Percentiles rank a stretch among this genome's conserved stretches.
Conservation (phyloP, 2,329 filamentous ascomycete species). For the Chalaropsis ovoidea region DNA sequence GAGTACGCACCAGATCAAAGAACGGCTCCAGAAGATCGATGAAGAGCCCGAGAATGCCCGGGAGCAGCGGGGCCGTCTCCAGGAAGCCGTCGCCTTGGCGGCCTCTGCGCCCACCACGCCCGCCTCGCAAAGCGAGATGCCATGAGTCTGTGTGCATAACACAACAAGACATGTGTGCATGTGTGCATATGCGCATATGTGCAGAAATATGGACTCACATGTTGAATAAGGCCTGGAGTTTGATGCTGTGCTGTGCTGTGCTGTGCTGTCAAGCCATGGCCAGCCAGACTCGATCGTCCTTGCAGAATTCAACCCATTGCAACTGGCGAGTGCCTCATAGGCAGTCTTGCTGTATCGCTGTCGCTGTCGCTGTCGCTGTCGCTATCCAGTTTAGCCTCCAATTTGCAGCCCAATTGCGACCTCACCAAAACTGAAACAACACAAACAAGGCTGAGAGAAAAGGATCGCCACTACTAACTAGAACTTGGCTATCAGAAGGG, state of each 20-base stretch:
- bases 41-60: slow-evolving; percentile 20
- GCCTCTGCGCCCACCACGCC: background rate
- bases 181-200: background rate
- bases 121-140: slow-evolving; percentile 2
- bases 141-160: slow-evolving; percentile 9
- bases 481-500: too few relatives aligned
- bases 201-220: background rate
- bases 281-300: too few relatives aligned
- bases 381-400: too few relatives aligned
- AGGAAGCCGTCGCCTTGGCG: background rate
- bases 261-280: background rate
- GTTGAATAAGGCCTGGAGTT: background rate
- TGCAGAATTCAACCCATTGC: too few relatives aligned
- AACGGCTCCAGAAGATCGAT: slow-evolving; percentile 24
- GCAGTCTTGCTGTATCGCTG: background rate
- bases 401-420: background rate
- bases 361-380: background rate
- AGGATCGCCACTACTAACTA: background rate
- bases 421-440: background rate
- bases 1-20: slow-evolving; percentile 13
- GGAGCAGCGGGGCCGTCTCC: background rate
- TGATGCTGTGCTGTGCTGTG: background rate
- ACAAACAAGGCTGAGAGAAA: background rate
- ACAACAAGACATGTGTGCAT: slow-evolving; percentile 3
- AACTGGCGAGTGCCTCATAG: too few relatives aligned